These are phyloP conservation scores for Globisporangium paroecandrum DNA, from an alignment of 352 stramenopile genomes.

Conservation along the genomic window DNA sequence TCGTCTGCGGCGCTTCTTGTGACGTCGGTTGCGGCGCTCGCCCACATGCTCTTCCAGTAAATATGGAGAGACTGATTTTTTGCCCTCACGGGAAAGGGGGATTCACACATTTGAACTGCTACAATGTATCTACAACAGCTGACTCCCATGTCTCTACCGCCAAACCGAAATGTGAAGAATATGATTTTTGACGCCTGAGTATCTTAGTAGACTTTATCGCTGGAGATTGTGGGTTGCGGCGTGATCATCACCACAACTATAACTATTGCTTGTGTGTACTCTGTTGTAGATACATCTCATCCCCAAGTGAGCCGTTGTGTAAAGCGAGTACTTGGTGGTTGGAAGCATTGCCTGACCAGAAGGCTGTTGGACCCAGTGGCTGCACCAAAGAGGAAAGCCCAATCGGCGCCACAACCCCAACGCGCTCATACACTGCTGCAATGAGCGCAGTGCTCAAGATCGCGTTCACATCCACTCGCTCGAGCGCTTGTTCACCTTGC, in stretches of 20 bases:
- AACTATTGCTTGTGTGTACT: neutral
- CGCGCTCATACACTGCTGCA: constrained; percentile 40
- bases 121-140: neutral
- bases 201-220: neutral
- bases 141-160: neutral
- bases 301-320: neutral
- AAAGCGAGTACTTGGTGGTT: neutral
- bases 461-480: constrained; percentile 12
- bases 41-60: constrained; percentile 4
- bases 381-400: neutral
- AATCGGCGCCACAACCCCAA: constrained; percentile 23
- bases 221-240: neutral
- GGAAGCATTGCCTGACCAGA: constrained; percentile 1
- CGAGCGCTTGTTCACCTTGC: neutral
- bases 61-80: neutral
- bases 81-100: neutral
- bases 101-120: neutral
- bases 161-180: neutral
- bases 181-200: neutral
- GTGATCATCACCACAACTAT: neutral
- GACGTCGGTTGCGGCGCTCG: constrained; percentile 1
- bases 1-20: neutral
- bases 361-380: neutral
- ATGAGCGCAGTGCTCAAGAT: constrained; percentile 34
- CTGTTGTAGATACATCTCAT: constrained; percentile 2